Base-by-base conservation (phyloP, 179 eudicot genomes). In the Patellifolia procumbens region DNA sequence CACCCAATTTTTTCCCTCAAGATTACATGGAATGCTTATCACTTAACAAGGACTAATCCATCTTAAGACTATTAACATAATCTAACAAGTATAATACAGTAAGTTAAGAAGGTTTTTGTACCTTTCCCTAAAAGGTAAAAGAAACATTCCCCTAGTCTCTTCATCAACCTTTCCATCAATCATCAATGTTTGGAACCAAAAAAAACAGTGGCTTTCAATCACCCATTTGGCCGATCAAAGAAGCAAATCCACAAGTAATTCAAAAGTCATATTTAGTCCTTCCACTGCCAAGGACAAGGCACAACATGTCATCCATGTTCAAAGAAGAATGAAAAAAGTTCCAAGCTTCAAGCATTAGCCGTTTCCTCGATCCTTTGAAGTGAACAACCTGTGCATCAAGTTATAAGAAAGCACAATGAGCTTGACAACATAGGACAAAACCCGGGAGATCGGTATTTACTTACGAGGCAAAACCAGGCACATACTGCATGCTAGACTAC, bases 331-430 rank as follows among this genome's bases (percentile, higher is more conserved):
- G 84, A 76, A 84, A 87, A 76, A 83, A 94, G 80, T 91, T 91
- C 97, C 98, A 91, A 65, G 98, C 85, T 86, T 92, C 98, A 4
- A 94, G 92, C 98, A 91, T 94, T 62, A 94, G 88, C 68, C 97
- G 89, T 74, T 92, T 94, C 85, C 98, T 88, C 12, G 97, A 94
- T 63, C 98, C 98, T 87, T 94, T 94, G 80, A 92, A 94, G 77
- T 94, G 98, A 81, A 94, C 90, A 5, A 91, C 97, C 97, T 94
- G 88, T 62, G 59, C 48, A 68, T 46, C 52, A 64, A 45, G 51
- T 52, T 49, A 56, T 35, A 73, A 53, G 29, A 73, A 58, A 55
- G 28, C 17, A 12, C 24, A 51, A 53, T 60, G 80, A 20, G 22
- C 55, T 51, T 70, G 52, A 28, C 65, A 37, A 20, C 43, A 64